Conservation (phyloP, 192 early-diverging fungal species). For the Coemansia sp. region DNA sequence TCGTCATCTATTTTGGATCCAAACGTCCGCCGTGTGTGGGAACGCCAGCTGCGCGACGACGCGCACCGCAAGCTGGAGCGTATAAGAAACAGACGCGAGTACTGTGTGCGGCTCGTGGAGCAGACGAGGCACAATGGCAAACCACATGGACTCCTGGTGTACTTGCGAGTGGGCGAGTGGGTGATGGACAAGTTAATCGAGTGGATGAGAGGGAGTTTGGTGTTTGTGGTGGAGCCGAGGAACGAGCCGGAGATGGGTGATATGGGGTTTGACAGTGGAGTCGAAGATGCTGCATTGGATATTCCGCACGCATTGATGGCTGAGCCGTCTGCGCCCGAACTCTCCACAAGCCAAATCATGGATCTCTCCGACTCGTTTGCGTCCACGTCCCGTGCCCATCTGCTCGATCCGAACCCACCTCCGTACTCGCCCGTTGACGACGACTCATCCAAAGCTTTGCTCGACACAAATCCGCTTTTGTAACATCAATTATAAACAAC, state of each 20-base stretch:
- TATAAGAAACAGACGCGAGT: slow-evolving; percentile 10
- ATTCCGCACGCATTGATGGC: neutral
- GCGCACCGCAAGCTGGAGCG: slow-evolving; percentile 23
- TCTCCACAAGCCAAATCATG: neutral
- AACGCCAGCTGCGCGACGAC: slow-evolving; percentile 29
- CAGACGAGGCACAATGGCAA: neutral
- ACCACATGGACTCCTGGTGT: neutral
- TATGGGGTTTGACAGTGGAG: no score
- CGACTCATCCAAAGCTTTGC: neutral
- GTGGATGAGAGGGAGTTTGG: neutral
- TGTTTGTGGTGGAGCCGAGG: neutral
- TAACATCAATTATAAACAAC: neutral
- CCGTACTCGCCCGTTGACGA: neutral
- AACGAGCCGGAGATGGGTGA: no score
- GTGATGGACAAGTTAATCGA: neutral
- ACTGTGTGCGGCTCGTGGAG: neutral
- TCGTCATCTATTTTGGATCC: slow-evolving; percentile 15
- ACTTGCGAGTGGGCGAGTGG: slow-evolving; percentile 2
- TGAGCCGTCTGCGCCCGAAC: neutral
- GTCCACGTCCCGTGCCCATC: neutral
- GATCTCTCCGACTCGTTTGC: neutral
- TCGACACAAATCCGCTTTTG: neutral
- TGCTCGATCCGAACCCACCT: neutral
- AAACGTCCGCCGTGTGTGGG: slow-evolving; percentile 31
- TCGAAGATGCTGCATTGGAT: no score